Percentiles rank a stretch among this genome's conserved stretches.
Conservation (phyloP, 2,329 filamentous ascomycete species). For the Chrysoporthe cubensis region DNA sequence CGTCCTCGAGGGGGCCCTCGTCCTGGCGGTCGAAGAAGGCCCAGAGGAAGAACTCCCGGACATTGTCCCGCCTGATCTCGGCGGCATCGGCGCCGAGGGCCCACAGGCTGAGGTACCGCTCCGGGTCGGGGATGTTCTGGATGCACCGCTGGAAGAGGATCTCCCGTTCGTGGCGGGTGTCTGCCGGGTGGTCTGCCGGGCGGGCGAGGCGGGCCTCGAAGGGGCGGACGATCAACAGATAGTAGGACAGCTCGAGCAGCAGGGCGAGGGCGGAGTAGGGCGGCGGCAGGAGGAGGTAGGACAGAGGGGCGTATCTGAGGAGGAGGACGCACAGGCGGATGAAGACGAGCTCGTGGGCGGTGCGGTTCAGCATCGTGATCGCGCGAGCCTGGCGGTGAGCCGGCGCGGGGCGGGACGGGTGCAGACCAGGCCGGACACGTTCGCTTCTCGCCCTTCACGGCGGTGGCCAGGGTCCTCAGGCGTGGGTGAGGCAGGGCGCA, state of each 20-base stretch:
- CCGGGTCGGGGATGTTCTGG: slow-evolving; percentile 56
- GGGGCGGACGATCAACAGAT: slow-evolving; percentile 47
- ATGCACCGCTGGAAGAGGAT: slow-evolving; percentile 61
- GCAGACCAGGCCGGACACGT: no score
- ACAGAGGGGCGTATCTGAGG: slow-evolving; percentile 18
- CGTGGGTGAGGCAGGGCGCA: no score
- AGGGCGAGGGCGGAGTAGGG: slow-evolving; percentile 37
- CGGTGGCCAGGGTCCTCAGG: no score
- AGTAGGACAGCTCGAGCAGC: slow-evolving; percentile 47
- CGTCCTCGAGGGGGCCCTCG: slow-evolving; percentile 30
- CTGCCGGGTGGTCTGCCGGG: slow-evolving; percentile 46
- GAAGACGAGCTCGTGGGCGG: slow-evolving; percentile 43
- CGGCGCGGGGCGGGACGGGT: not conserved
- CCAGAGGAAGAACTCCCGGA: slow-evolving; percentile 70
- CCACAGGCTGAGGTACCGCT: slow-evolving; percentile 65
- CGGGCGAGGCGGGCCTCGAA: slow-evolving; percentile 44
- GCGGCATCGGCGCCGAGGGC: slow-evolving; percentile 62
- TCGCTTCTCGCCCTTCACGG: no score
- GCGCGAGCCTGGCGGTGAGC: not conserved
- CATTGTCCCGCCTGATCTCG: slow-evolving; percentile 69
- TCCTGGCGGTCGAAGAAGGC: slow-evolving; percentile 59
- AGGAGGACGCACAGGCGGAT: slow-evolving; percentile 50
- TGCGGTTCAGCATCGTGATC: slow-evolving; percentile 25
- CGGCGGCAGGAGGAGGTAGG: slow-evolving; percentile 22
- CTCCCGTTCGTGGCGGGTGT: slow-evolving; percentile 52